Evolutionary conservation across 352 stramenopile species (phyloP), one percentile per base, ranked within the genome.

Genomic region (Pythium folliculosum): DNA sequence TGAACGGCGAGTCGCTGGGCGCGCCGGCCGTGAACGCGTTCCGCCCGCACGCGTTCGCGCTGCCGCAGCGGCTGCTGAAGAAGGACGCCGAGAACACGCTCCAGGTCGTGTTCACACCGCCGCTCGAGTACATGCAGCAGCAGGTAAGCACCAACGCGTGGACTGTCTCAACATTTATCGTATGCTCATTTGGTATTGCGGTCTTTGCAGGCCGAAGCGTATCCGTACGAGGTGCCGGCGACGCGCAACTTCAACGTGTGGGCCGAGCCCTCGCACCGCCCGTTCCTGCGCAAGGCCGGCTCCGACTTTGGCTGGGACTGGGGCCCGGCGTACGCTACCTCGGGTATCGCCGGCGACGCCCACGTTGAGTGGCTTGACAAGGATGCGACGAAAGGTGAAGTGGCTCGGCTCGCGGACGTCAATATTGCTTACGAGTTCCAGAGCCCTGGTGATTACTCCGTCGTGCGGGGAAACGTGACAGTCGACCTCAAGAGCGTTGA

Each of bases 241-340:
- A 93, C 85, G 3, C 65, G 78, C 43, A 94, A 94, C 63, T 91
- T 79, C 50, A 92, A 95, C 56, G 80, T 81, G 14, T 95, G 85
- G 85, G 82, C 84, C 14, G 87, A 96, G 60, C 82, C 85, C 13
- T 88, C 87, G 21, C 75, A 89, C 27, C 87, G 88, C 3, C 83
- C 78, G 1, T 96, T 95, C 67, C 71, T 94, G 12, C 84, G 88
- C n/a, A 96, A 96, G 61, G 84, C 88, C 0, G 86, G 86, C 0
- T 92, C 84, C 9, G 88, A 94, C 65, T 96, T 95, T 74, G 88
- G 88, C 4, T 96, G 88, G 88, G 88, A 96, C 60, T 96, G 88
- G 88, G 88, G 88, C 0, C 88, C 87, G 13, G 86, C 87, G 30
- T 92, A 77, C 60, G 72, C 84, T 6, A 89, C 80, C 14, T 73